Conservation (phyloP, 2,329 filamentous ascomycete genomes). For the Knoxdaviesia proteae region DNA sequence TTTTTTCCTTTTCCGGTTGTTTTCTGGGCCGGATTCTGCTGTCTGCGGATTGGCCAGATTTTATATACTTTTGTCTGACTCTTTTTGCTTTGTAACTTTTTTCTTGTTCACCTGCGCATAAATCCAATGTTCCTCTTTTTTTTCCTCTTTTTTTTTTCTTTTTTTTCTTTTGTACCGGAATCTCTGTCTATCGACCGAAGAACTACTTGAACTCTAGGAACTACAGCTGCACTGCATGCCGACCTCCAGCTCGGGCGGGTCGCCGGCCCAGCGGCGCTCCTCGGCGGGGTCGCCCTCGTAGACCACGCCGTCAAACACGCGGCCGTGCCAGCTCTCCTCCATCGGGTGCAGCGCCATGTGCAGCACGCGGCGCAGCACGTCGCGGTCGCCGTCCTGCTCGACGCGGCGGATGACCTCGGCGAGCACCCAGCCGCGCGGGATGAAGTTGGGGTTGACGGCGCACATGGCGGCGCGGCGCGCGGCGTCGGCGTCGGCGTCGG, state of each 20-base stretch:
- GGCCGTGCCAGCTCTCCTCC: conserved; percentile 49
- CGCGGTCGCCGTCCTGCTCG: conserved; percentile 62
- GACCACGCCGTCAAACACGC: conserved; percentile 22
- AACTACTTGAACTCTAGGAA: conserved; percentile 29
- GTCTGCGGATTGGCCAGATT: too few relatives aligned
- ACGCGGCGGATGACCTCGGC: conserved; percentile 84
- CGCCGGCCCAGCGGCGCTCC: conserved; percentile 65
- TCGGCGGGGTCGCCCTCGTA: conserved; percentile 44
- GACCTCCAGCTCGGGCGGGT: conserved; percentile 58
- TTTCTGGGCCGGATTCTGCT: too few relatives aligned
- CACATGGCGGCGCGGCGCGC: conserved; percentile 58
- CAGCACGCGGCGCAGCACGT: conserved; percentile 59
- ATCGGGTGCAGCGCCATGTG: conserved; percentile 72
- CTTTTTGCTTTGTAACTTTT: too few relatives aligned
- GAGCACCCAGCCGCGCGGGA: conserved; percentile 77
- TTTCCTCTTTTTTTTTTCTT: too few relatives aligned
- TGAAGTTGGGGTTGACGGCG: conserved; percentile 76
- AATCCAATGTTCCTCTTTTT: too few relatives aligned
- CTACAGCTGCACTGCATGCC: conserved; percentile 93
- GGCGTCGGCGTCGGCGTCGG: conserved; percentile 25
- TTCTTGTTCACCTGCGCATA: too few relatives aligned
- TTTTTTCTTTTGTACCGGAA: too few relatives aligned
- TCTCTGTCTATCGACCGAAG: too few relatives aligned
- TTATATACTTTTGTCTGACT: too few relatives aligned
- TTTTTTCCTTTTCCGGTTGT: too few relatives aligned